Evolutionary conservation across 2,329 filamentous ascomycete genomes (phyloP), one percentile per base, ranked within the genome.

Genomic region (Penicillium sp.): DNA sequence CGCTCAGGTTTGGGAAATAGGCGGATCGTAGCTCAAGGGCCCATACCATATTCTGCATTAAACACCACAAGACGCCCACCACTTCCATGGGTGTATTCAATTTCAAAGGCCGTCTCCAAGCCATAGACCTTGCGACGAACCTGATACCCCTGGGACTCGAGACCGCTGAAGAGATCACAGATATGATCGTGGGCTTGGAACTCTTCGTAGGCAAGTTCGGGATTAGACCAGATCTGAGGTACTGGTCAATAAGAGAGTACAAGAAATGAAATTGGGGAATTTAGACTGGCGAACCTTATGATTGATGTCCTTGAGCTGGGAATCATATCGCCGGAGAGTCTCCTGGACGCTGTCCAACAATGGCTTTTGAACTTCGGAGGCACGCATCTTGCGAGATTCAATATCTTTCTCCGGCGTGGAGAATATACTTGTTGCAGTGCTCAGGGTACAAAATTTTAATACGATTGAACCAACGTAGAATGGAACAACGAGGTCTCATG

Each of bases 131-230:
- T 69, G 1, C 69, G 68, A 3, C 60, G 70, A 6, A 79, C 72
- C 0, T 57, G 42, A 51, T 74, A 76, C 0, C 72, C 75, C 7
- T 70, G 66, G 0, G 55, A 50, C 12, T 54, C 33, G 13, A 66
- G 26, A 52, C 50, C 43, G 64, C 65, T 9, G 74, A 66, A 54
- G 63, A 68, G 11, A 52, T 46, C 52, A 12, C 71, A 70, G 35
- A 80, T 72, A 9, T 66, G 67, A 34, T 76, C 68, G 50, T 79
- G 76, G 1, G 78, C 77, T n/a, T 70, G 66, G 54, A 69, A 61
- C 53, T 81, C 77, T 44, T 76, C 60, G 52, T 73, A 80, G 3
- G 66, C 72, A 1, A 76, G 60, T 55, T 80, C 77, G 0, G 77
- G 77, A 45, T 78, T 68, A 34, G 65, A 63, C 58, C 66, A 68